These are phyloP conservation scores for Moesziomyces aphidis DNA, from an alignment of 1,284 basidiomycete species.

Conservation along the genomic window DNA sequence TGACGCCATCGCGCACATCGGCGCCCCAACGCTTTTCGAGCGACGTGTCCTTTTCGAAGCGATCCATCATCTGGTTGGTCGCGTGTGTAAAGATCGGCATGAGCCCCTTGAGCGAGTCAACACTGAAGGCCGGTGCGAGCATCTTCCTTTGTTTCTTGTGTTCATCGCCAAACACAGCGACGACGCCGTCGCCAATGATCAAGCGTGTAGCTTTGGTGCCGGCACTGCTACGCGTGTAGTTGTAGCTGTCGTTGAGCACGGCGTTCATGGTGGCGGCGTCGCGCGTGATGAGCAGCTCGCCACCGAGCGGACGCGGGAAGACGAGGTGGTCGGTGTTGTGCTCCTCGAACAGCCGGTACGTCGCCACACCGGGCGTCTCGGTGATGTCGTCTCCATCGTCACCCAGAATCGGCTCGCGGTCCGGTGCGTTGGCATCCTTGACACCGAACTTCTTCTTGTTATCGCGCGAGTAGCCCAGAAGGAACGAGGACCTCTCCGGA, in stretches of 20 bases:
- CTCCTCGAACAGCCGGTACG: conserved; percentile 31
- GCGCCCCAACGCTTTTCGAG: conserved; percentile 34
- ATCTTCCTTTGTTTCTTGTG: conserved; percentile 46
- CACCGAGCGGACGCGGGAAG: conserved; percentile 38
- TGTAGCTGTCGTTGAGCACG: conserved; percentile 43
- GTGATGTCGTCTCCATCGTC: conserved; percentile 44
- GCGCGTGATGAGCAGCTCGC: conserved; percentile 41
- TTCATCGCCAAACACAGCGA: conserved; percentile 42
- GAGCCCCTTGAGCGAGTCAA: conserved; percentile 32
- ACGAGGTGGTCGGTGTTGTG: conserved; percentile 30
- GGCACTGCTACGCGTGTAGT: conserved; percentile 29
- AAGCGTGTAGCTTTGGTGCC: conserved; percentile 50
- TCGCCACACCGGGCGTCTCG: conserved; percentile 32
- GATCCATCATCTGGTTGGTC: conserved; percentile 43
- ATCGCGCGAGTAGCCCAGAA: conserved; percentile 28
- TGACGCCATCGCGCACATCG: conserved; percentile 32
- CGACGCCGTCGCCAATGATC: conserved; percentile 46
- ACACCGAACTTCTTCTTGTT: conserved; percentile 31
- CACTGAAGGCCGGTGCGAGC: conserved; percentile 43
- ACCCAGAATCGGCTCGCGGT: conserved; percentile 37
- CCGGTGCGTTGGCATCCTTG: conserved; percentile 15
- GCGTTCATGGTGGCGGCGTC: conserved; percentile 46
- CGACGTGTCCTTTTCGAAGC: conserved; percentile 32
- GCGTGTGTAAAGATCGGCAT: conserved; percentile 41
- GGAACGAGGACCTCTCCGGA: conserved; percentile 31